Evolutionary conservation across 2,329 filamentous ascomycete species (phyloP), one percentile per base, ranked within the genome.

Genomic region (Xenosphaeropsis pyriputrescens): DNA sequence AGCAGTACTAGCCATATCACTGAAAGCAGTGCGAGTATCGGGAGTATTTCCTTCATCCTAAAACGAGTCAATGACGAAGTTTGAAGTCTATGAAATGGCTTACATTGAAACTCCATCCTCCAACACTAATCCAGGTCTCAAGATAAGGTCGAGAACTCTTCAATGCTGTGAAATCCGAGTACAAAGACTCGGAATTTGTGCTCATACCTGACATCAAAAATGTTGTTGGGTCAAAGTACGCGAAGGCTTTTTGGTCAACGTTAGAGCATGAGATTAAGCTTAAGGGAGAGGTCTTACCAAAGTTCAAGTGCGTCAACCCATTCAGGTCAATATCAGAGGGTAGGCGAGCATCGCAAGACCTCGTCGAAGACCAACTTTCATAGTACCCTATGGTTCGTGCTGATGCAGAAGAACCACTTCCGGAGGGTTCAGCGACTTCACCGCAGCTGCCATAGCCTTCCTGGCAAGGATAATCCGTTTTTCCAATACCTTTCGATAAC

Each of bases 121-220:
- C 41, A 26, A 43, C 36, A 19, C 37, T 40, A 29, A 44, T 42
- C 36, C 34, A 42, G 18, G 37, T 35, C 34, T 41, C 35, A 14
- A 44, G 39, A 5, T 38, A 34, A 18, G 42, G 37, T 14, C 39
- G 35, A 35, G 39, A 38, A 35, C 32, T 39, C 37, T 42, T 41
- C 29, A 44, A 37, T 15, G 34, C 37, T 13, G 37, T 44, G 35
- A 41, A 39, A 35, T 37, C 36, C 22, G 36, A 37, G 32, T 41
- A 39, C 15, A 44, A 37, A 15, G 36, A 36, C 36, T 37, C 22
- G 29, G 36, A 34, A 34, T 37, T 37, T 19, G 38, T 31, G 17
- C 62, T 8, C 62, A 58, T 13, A 64, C 40, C 5, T 47, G 47
- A 18, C 61, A 50, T 41, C 44, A 56, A 5, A 48, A 45, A 39